Evolutionary conservation across 352 stramenopile species (phyloP).

Genomic region (Globisporangium heterothallicum): DNA sequence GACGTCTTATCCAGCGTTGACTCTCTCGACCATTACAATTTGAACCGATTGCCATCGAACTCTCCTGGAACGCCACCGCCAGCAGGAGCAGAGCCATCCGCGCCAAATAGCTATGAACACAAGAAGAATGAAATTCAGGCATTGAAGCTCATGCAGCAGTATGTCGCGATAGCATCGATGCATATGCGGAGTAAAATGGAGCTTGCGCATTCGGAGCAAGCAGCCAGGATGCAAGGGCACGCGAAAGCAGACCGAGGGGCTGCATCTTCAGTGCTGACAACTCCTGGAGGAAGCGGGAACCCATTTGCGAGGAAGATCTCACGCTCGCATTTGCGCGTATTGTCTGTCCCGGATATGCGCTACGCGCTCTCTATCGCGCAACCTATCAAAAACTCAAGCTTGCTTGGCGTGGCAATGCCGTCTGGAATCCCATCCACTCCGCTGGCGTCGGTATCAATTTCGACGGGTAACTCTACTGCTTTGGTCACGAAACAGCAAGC

Average conservation of each 20-base stretch:
- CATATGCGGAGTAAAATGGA: slow-evolving; percentile 89
- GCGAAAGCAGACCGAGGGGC: slow-evolving; percentile 28
- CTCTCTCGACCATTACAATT: slow-evolving; percentile 54
- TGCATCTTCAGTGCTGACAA: slow-evolving; percentile 15
- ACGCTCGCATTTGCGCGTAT: slow-evolving; percentile 45
- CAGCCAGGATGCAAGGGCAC: slow-evolving; percentile 53
- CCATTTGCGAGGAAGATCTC: slow-evolving; percentile 54
- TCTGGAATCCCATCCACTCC: slow-evolving; percentile 16
- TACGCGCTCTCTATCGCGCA: slow-evolving; percentile 53
- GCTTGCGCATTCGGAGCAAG: slow-evolving; percentile 75
- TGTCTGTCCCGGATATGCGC: slow-evolving; percentile 63
- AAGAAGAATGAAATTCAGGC: slow-evolving; percentile 74
- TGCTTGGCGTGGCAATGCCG: slow-evolving; percentile 22
- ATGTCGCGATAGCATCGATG: slow-evolving; percentile 83
- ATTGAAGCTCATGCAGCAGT: slow-evolving; percentile 84
- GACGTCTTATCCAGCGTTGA: slow-evolving; percentile 62
- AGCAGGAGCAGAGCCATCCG: background rate
- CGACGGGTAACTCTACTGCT: slow-evolving; percentile 25
- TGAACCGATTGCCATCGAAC: slow-evolving; percentile 11
- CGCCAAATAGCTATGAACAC: slow-evolving; percentile 45
- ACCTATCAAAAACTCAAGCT: slow-evolving; percentile 36
- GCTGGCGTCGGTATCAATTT: slow-evolving; percentile 5
- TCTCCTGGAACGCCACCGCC: slow-evolving; percentile 8
- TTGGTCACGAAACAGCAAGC: slow-evolving; percentile 26
- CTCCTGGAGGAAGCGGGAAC: slow-evolving; percentile 27